A percentile compares a stretch with the other conserved stretches of the same genome.
These are phyloP conservation scores for Metschnikowia drakensbergensis DNA, from an alignment of 805 yeast species.

Conservation along the genomic window DNA sequence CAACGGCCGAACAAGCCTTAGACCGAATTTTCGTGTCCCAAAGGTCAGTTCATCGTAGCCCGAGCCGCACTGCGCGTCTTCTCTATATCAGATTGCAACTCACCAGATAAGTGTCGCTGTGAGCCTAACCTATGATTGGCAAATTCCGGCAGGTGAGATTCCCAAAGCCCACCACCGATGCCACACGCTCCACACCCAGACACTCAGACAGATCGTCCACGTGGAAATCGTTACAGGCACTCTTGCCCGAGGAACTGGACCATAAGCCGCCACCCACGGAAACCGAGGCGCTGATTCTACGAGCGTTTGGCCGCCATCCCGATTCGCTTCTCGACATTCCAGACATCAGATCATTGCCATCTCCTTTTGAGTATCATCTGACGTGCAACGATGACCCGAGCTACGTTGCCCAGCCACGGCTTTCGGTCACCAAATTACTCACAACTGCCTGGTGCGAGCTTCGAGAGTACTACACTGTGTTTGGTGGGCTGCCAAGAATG, in stretches of 20 bases:
- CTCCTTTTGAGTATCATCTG: conserved; percentile 13
- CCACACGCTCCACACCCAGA: background rate
- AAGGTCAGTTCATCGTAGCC: background rate
- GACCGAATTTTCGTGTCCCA: no score
- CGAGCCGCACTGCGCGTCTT: background rate
- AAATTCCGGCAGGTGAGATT: background rate
- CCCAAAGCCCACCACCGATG: background rate
- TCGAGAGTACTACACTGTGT: conserved; percentile 49
- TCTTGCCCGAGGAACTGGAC: conserved; percentile 8
- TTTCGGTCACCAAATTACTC: conserved; percentile 58
- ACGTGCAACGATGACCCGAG: conserved; percentile 11
- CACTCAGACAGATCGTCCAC: conserved; percentile 13
- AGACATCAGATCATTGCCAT: conserved; percentile 6
- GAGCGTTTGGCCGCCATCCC: conserved; percentile 8
- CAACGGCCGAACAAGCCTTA: no score
- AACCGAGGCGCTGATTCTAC: conserved; percentile 10
- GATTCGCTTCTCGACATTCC: conserved; percentile 11
- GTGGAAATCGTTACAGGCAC: conserved; percentile 13
- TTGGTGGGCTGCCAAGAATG: conserved; percentile 33
- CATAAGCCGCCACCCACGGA: conserved; percentile 11
- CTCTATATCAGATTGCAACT: background rate
- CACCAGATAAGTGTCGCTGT: background rate
- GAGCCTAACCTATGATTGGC: background rate
- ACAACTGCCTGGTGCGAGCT: conserved; percentile 70
- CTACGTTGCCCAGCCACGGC: conserved; percentile 24